A percentile compares a stretch with the other conserved stretches of the same genome.
Evolutionary conservation across 208 protist species (phyloP).

Genomic region (Acanthamoeba healyi): DNA sequence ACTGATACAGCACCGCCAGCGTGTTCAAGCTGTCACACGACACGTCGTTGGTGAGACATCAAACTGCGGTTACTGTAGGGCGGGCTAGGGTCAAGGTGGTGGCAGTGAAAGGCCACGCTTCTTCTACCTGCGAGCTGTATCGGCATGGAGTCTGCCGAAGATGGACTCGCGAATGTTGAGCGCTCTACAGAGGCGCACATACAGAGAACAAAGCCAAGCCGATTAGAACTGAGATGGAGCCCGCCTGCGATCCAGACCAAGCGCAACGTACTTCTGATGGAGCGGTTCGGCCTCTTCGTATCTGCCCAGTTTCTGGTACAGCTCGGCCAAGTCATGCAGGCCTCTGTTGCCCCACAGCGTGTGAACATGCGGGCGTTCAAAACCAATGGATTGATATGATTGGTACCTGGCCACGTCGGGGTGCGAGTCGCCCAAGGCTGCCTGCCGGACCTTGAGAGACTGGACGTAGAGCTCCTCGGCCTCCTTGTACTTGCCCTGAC

Average conservation of each 20-base stretch:
- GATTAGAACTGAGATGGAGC: no score
- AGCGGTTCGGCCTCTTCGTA: slow-evolving; percentile 68
- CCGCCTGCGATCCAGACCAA: neutral
- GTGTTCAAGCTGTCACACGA: slow-evolving; percentile 62
- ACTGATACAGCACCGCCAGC: slow-evolving; percentile 58
- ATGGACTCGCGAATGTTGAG: slow-evolving; percentile 62
- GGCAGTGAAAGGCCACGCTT: no score
- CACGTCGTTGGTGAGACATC: no score
- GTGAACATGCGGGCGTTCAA: neutral
- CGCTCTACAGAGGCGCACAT: neutral
- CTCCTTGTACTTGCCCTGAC: slow-evolving; percentile 73
- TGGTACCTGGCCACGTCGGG: slow-evolving; percentile 69
- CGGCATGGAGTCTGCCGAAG: slow-evolving; percentile 70
- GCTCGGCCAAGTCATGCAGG: slow-evolving; percentile 72
- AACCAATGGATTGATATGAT: no score
- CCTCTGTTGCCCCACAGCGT: neutral
- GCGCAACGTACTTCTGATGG: slow-evolving; percentile 46
- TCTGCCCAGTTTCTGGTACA: slow-evolving; percentile 65
- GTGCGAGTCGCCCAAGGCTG: slow-evolving; percentile 25
- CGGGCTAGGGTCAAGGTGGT: neutral
- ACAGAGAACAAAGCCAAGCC: neutral
- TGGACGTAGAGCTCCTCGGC: slow-evolving; percentile 64
- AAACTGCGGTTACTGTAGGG: no score
- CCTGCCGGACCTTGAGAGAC: slow-evolving; percentile 66
- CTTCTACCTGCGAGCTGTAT: slow-evolving; percentile 60